Evolutionary conservation across 352 stramenopile species (phyloP), one percentile per base, ranked within the genome.

Genomic region (Globisporangium cystogenes): DNA sequence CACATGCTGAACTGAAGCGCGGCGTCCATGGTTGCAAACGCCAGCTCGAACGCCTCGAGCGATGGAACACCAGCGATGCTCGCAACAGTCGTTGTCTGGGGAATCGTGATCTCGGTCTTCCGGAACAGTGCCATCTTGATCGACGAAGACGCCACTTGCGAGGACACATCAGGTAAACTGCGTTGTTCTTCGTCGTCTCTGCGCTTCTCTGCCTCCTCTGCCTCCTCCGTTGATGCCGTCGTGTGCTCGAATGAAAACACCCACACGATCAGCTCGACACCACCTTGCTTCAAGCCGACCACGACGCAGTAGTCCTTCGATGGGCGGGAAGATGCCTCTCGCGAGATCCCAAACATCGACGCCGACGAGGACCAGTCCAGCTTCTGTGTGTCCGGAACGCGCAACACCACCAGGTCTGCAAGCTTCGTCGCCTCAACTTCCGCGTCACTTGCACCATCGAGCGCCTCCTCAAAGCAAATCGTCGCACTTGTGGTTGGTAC

Each of bases 241-340:
- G 43, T 14, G n/a, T 18, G 23, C 14, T 71, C 64, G 20, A 87
- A 68, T 7, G 74, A 70, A 48, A 90, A 87, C 3, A 86, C 60
- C 76, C 79, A 90, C 18, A 86, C 44, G 18, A 70, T 54, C n/a
- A 90, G 31, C 23, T 71, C 65, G 37, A 20, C 57, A 15, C 70
- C 65, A 7, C 52, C 60, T 41, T 59, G 59, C 27, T 71, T 64
- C n/a, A 85, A 24, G 16, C 73, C 80, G 64, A 86, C 20, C 29
- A 84, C 57, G 45, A 85, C 73, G 29, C 60, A 86, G 36, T 72
- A 90, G 59, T 90, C 80, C 33, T 82, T 88, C 1, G 60, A 60
- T n/a, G 33, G 51, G 6, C 21, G 59, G 48, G 57, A 60, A 48
- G 53, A 68, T 21, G 59, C 46, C 66, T 20, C 29, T 31, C 44